Percentiles rank a stretch among this genome's conserved stretches.
Evolutionary conservation across 2,329 filamentous ascomycete genomes (phyloP).

Genomic region (Ophiostoma australiae): DNA sequence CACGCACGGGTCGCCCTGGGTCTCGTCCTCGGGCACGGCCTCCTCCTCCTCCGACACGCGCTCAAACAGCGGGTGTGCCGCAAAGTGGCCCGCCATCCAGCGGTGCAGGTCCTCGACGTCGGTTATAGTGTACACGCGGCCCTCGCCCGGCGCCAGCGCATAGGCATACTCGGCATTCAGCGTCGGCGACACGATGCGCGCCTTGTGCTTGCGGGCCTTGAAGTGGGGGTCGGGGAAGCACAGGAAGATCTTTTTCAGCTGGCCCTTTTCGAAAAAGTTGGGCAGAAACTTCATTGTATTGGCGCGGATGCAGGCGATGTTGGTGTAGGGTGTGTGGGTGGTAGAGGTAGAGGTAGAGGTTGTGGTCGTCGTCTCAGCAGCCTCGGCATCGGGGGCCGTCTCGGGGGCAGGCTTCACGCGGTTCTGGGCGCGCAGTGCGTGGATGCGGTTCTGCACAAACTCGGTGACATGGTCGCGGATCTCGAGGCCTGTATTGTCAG

Average conservation of each 20-base stretch:
- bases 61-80: slow-evolving; percentile 72
- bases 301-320: slow-evolving; percentile 80
- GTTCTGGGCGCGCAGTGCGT: slow-evolving; percentile 68
- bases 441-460: slow-evolving; percentile 83
- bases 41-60: slow-evolving; percentile 60
- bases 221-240: slow-evolving; percentile 99
- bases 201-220: slow-evolving; percentile 95
- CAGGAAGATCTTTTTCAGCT: slow-evolving; percentile 88
- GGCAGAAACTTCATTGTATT: slow-evolving; percentile 99
- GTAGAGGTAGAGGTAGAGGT: slow-evolving; percentile 25
- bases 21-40: slow-evolving; percentile 42
- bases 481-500: slow-evolving; percentile 63
- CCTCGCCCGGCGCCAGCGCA: slow-evolving; percentile 67
- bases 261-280: slow-evolving; percentile 81
- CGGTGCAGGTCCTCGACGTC: slow-evolving; percentile 90
- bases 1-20: slow-evolving; percentile 63
- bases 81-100: slow-evolving; percentile 89
- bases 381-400: slow-evolving; percentile 27
- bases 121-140: slow-evolving; percentile 91
- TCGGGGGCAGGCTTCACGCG: slow-evolving; percentile 15
- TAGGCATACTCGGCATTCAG: slow-evolving; percentile 93
- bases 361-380: neutral
- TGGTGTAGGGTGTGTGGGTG: slow-evolving; percentile 57
- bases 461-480: slow-evolving; percentile 86
- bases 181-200: slow-evolving; percentile 82